These are phyloP conservation scores for Globisporangium acanthophoron DNA, from an alignment of 352 stramenopile genomes.

Conservation along the genomic window DNA sequence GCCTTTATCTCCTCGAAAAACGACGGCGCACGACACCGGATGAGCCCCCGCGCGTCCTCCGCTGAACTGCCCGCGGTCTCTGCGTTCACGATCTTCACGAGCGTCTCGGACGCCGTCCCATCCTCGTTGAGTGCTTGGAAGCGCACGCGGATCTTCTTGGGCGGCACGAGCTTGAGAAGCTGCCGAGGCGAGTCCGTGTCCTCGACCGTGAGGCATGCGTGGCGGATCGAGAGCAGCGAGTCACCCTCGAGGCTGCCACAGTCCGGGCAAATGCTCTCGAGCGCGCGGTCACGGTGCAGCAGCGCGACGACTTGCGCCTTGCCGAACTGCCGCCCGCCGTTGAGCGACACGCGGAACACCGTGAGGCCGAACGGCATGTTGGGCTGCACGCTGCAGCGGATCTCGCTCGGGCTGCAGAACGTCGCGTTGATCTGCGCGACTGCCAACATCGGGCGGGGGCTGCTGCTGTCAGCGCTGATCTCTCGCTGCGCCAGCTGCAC, in stretches of 20 bases:
- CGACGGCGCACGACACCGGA: constrained; percentile 40
- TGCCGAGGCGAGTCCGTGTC: constrained; percentile 34
- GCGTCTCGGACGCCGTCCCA: constrained; percentile 9
- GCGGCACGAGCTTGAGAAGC: constrained; percentile 40
- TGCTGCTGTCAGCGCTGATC: constrained; percentile 9
- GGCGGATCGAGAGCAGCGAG: constrained; percentile 22
- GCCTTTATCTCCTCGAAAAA: constrained; percentile 53
- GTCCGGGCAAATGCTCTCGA: constrained; percentile 28
- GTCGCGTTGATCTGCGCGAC: constrained; percentile 48
- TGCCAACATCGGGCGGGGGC: not conserved
- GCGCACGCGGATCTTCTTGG: constrained; percentile 34
- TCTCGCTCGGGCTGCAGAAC: constrained; percentile 37
- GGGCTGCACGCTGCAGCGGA: constrained; percentile 50
- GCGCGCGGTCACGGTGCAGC: constrained; percentile 39
- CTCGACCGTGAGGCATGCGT: constrained; percentile 32
- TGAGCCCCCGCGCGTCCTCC: constrained; percentile 13
- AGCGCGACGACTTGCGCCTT: constrained; percentile 30
- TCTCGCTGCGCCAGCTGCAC: constrained; percentile 40
- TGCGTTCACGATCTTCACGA: constrained; percentile 30
- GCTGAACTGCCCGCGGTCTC: constrained; percentile 13
- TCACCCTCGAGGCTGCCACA: constrained; percentile 40
- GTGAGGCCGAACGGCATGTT: constrained; percentile 72
- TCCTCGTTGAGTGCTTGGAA: constrained; percentile 41
- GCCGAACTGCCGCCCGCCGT: constrained; percentile 57
- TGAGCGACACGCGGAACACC: constrained; percentile 46